Conservation (phyloP, 2,329 filamentous ascomycete species). For the Rutstroemia sp. region DNA sequence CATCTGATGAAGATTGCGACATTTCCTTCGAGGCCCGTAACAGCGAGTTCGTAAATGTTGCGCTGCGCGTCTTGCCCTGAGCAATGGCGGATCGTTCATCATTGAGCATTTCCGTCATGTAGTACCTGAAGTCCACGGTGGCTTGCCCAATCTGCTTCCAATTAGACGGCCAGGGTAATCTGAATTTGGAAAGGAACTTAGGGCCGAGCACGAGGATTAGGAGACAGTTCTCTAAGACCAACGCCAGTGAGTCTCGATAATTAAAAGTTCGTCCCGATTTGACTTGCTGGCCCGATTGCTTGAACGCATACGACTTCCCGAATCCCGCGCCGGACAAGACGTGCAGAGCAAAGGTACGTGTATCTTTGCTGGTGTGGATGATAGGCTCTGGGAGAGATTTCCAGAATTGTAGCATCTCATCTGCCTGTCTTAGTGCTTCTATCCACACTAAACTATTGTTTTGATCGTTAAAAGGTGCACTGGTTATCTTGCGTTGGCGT, state of each 20-base stretch:
- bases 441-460: background rate
- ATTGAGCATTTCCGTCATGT: background rate
- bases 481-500: background rate
- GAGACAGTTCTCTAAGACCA: background rate
- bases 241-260: background rate
- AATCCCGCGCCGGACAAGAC: background rate
- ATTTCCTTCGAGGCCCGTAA: background rate
- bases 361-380: background rate
- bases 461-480: background rate
- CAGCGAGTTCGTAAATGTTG: background rate
- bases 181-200: background rate
- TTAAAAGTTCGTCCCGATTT: background rate
- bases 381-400: background rate
- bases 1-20: background rate
- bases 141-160: background rate
- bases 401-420: conserved; percentile 2
- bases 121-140: background rate
- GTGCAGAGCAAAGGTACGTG: background rate
- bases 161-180: background rate
- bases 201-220: background rate
- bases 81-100: background rate
- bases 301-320: conserved; percentile 2
- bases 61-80: background rate
- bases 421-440: background rate
- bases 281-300: background rate